Evolutionary conservation across 1,284 basidiomycete species (phyloP).

Genomic region (Malassezia japonica): DNA sequence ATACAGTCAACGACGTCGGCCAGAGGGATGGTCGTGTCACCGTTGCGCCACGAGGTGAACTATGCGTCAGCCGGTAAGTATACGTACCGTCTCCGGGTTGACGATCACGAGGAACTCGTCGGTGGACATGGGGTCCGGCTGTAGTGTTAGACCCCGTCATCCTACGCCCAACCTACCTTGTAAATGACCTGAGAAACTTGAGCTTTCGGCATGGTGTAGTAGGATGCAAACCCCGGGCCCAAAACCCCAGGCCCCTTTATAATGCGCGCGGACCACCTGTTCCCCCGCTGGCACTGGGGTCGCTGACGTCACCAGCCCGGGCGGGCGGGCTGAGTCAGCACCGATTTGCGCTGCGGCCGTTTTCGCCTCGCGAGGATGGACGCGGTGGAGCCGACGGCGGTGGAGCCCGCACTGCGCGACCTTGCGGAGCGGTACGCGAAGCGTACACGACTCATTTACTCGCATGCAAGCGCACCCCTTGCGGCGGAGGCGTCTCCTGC

Average conservation of each 20-base stretch:
- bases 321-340: not conserved
- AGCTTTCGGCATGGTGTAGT: constrained; percentile 18
- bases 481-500: not conserved
- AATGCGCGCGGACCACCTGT: not conserved
- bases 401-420: constrained; percentile 3
- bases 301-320: not conserved
- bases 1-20: constrained; percentile 47
- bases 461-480: not conserved
- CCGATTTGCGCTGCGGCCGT: not conserved
- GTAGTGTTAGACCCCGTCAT: too few species aligned
- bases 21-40: constrained; percentile 49
- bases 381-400: not conserved
- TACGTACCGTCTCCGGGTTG: constrained; percentile 27
- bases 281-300: not conserved
- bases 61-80: not conserved
- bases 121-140: constrained; percentile 47
- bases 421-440: constrained; percentile 13
- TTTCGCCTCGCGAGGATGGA: not conserved
- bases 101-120: constrained; percentile 50
- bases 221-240: not conserved
- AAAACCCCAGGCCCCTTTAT: too few species aligned
- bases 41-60: constrained; percentile 48
- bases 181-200: constrained; percentile 36
- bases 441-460: constrained; percentile 7
- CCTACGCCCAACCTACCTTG: constrained; percentile 25